These are phyloP conservation scores for Ophiostoma australiae DNA, from an alignment of 2,329 filamentous ascomycete genomes.

Conservation along the genomic window DNA sequence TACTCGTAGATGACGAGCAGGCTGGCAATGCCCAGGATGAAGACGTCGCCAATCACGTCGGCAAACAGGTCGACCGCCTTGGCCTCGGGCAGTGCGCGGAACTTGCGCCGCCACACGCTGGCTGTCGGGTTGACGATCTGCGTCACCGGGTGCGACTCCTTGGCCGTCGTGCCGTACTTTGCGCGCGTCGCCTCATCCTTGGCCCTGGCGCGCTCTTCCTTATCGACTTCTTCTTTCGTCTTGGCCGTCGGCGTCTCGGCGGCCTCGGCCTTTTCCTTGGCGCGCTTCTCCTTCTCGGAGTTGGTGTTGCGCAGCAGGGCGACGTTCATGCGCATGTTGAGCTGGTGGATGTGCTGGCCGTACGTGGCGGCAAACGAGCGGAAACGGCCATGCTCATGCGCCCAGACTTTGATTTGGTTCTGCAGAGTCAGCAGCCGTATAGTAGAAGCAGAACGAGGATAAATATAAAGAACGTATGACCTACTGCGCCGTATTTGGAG, in stretches of 20 bases:
- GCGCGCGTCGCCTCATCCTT: constrained; percentile 49
- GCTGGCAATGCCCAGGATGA: constrained; percentile 56
- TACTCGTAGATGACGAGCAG: constrained; percentile 59
- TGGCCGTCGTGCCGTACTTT: constrained; percentile 40
- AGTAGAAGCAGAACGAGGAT: neutral
- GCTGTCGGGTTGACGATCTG: constrained; percentile 26
- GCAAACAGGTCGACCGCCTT: constrained; percentile 65
- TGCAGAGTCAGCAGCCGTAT: constrained; percentile 31
- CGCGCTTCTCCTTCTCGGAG: constrained; percentile 53
- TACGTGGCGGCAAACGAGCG: constrained; percentile 57
- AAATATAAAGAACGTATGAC: constrained; percentile 30
- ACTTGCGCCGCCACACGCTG: constrained; percentile 59
- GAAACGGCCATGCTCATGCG: constrained; percentile 59
- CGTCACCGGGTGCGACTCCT: constrained; percentile 38
- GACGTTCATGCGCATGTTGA: constrained; percentile 62
- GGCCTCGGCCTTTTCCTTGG: constrained; percentile 58
- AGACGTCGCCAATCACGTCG: constrained; percentile 59
- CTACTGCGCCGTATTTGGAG: constrained; percentile 65
- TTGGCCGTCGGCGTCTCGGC: constrained; percentile 61
- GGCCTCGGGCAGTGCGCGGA: constrained; percentile 56
- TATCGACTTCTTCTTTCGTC: constrained; percentile 56
- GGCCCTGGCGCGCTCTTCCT: constrained; percentile 43
- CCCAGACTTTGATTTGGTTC: constrained; percentile 63
- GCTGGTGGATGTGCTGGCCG: constrained; percentile 60
- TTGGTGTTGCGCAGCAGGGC: constrained; percentile 54